Base-by-base conservation (phyloP, 1,284 basidiomycete genomes). In the Puccinia horiana region DNA sequence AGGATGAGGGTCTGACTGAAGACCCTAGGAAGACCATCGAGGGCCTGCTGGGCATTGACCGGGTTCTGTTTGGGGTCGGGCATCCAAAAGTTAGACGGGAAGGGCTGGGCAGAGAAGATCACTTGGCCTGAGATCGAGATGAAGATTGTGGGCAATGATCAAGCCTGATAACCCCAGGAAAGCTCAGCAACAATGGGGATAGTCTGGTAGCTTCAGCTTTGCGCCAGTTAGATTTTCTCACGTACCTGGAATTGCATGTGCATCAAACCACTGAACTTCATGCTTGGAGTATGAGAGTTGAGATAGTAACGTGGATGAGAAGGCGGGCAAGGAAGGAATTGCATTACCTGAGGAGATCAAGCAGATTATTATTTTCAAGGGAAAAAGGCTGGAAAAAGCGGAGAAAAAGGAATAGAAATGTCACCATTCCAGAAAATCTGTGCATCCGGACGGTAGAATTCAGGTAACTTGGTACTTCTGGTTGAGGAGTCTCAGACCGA, bases 1-100 rank as follows among this genome's bases (percentile, higher is more conserved):
- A 80, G 67, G 26, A 80, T 72, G n/a, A 80, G 69, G n/a, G 77
- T 67, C 58, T 80, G 77, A 61, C 77, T 80, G 67, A 80, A 80
- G 26, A 80, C 67, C n/a, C 77, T 52, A 14, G 77, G 77, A 12
- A 80, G 42, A 44, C 67, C 67, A 70, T 80, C 54, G 44, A 80
- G 49, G 14, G 65, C 44, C 35, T 70, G 37, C 35, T 70, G 44
- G n/a, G 35, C 32, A 72, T 80, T 44, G 26, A 26, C 67, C 20
- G 65, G 65, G 49, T 80, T 72, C 29, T 70, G 52, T 20, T 35
- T 23, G 12, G 47, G 40, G 37, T 80, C 77, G n/a, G 77, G 77
- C 40, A 80, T 72, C 42, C 49, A 18, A 40, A 70, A 80, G 37
- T 35, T 72, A 1, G 65, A 29, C 32, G 77, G 67, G 54, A 80